Evolutionary conservation across 495 filamentous ascomycete genomes (phyloP), one percentile per base, ranked within the genome.

Genomic region (Annulohypoxylon maeteangense): DNA sequence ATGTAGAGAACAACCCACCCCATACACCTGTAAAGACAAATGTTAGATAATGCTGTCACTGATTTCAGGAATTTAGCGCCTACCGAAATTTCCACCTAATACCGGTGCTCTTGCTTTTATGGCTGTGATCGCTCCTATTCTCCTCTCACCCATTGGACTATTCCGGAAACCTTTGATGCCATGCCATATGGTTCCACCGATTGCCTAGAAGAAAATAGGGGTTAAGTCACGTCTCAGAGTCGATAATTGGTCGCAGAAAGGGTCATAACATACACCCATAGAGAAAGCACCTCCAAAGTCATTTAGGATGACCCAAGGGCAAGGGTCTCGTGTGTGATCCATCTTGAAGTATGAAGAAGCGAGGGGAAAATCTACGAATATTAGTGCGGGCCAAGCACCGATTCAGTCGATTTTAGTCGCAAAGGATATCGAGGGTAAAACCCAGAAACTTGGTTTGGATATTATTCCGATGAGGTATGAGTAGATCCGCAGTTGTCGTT

Each of bases 41-140:
- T 7, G 40, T 48, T 18, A 36, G 25, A 29, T 8, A 11, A 38
- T 23, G 18, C 12, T 50, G 7, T 16, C 0, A 14, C 31, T n/a
- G 23, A 16, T 25, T 14, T 27, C 20, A 42, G 7, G 18, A 23
- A 34, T 10, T 14, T 11, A 23, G 23, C 44, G 27, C 63, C 36
- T 45, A 82, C 95, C 95, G 71, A 99, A 99, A 85, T 99, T 99
- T 68, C 95, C 95, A 67, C 95, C 95, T 56, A 98, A 87, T 50
- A 98, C 94, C 1, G 95, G 95, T 31, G 95, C 96, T 67, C 95
- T 90, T 59, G 94, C 93, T 85, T 99, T 99, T 82, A 99, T 94
- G 31, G 95, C 95, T 72, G 96, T 98, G 81, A 99, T 82, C 47
- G 96, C 93, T 72, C 96, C 95, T 84, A 98, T 94, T 80, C 95